These are phyloP conservation scores for Cyclotella kingstonii DNA, from an alignment of 108 stramenopile species.

Conservation along the genomic window DNA sequence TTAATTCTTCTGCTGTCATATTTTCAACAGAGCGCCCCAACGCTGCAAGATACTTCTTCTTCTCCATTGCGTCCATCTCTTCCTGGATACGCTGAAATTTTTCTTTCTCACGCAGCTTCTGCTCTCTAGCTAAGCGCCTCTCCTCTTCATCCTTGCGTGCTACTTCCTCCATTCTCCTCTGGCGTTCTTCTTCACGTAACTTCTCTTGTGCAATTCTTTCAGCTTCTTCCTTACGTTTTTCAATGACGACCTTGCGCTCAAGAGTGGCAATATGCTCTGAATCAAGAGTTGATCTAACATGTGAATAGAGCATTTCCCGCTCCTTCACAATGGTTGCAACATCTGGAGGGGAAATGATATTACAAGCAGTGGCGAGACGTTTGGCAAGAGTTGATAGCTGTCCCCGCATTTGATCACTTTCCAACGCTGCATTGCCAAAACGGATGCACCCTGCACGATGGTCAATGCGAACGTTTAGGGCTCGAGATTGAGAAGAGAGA, in stretches of 20 bases:
- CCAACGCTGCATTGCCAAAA: slow-evolving; percentile 79
- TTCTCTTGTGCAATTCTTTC: slow-evolving; percentile 81
- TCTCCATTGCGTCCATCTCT: slow-evolving; percentile 86
- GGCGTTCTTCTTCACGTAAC: slow-evolving; percentile 57
- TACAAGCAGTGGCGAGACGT: slow-evolving; percentile 54
- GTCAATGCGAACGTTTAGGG: slow-evolving; percentile 76
- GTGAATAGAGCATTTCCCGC: slow-evolving; percentile 55
- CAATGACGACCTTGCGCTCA: slow-evolving; percentile 87
- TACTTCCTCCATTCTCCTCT: slow-evolving; percentile 70
- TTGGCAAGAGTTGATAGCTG: slow-evolving; percentile 76
- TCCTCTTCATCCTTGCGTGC: slow-evolving; percentile 88
- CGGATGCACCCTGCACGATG: slow-evolving; percentile 87
- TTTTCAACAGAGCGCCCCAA: slow-evolving; percentile 88
- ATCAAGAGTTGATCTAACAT: slow-evolving; percentile 62
- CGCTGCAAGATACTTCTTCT: slow-evolving; percentile 67
- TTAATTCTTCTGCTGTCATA: slow-evolving; percentile 80
- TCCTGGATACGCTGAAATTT: slow-evolving; percentile 87
- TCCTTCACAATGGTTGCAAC: slow-evolving; percentile 9
- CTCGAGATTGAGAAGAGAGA: slow-evolving; percentile 64
- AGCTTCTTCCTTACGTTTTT: slow-evolving; percentile 91
- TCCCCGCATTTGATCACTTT: slow-evolving; percentile 73
- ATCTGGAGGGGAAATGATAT: slow-evolving; percentile 52
- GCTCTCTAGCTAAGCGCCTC: slow-evolving; percentile 71
- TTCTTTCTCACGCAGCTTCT: slow-evolving; percentile 79
- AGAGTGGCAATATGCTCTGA: slow-evolving; percentile 72